Base-by-base conservation (phyloP, 345 rosid species). In the Salix viminalis region DNA sequence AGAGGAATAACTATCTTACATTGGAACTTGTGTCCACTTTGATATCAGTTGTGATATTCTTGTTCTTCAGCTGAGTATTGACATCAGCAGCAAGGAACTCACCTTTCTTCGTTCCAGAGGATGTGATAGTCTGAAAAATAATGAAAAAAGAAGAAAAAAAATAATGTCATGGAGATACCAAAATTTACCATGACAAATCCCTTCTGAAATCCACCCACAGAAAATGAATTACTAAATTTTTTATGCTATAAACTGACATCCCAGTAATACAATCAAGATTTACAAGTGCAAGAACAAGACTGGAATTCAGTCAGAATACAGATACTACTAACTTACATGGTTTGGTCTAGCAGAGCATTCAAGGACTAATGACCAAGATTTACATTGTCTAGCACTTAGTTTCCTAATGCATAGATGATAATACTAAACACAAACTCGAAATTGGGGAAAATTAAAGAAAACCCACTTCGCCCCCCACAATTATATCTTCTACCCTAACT, bases 41-140 rank as follows among this genome's bases (percentile, higher is more conserved):
- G 83, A 96, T 80, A 78, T 96, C 97, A 82, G 94, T 84, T 16
- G 97, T 93, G 85, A 91, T 62, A 74, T 92, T 96, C 88, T 89
- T 96, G 89, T 90, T 93, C 91, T 88, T 96, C 84, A 94, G 85
- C 88, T 89, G 97, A 46, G 97, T 91, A 74, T 77, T 83, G 37
- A 96, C 88, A 90, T 96, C 99, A 77, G 92, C 97, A 30, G 90
- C 72, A 76, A 96, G 86, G 24, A 92, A 21, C 6, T 87, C 91
- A 68, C 94, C 98, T 80, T 96, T 96, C 90, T 89, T 92, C 0
- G 77, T 83, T 74, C 92, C 99, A 10, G 90, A 72, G 9, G 97
- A 84, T 41, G 99, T 92, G 71, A 96, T 84, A 1, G 92, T 85
- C 99, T 96, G 84, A 67, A 74, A 34, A 56, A 18, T 9, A 32